These are phyloP conservation scores for Pleurotus citrinopileatus DNA, from an alignment of 768 basidiomycete species.

Conservation along the genomic window DNA sequence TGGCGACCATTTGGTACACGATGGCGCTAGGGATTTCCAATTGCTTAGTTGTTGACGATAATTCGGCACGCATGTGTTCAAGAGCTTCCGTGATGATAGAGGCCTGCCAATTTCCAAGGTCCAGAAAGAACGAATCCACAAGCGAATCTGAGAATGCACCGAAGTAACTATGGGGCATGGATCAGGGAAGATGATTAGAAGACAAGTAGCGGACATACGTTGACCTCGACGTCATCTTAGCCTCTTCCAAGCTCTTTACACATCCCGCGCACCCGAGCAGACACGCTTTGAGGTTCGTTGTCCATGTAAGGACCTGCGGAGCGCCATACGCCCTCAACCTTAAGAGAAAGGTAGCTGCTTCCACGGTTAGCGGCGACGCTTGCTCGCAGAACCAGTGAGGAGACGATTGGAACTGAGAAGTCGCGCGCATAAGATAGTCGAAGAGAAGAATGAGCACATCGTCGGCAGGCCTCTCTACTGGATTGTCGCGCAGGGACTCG, in stretches of 20 bases:
- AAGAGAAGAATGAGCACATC: constrained; percentile 48
- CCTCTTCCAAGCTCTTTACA: constrained; percentile 60
- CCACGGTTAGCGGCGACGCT: constrained; percentile 51
- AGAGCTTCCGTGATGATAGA: constrained; percentile 43
- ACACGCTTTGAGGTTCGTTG: constrained; percentile 49
- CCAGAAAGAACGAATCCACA: constrained; percentile 55
- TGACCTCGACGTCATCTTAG: constrained; percentile 58
- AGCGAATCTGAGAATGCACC: constrained; percentile 55
- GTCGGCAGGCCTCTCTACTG: constrained; percentile 51
- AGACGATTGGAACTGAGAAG: constrained; percentile 30
- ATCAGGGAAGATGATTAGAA: constrained; percentile 12
- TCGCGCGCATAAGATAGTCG: constrained; percentile 48
- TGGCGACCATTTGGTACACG: constrained; percentile 62
- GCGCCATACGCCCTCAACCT: constrained; percentile 78
- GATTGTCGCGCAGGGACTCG: constrained; percentile 51
- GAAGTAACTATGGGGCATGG: constrained; percentile 57
- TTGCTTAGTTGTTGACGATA: constrained; percentile 17
- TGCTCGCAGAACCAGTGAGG: constrained; percentile 83
- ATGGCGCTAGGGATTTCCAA: constrained; percentile 44
- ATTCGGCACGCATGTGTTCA: background rate
- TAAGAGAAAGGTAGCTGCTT: constrained; percentile 77
- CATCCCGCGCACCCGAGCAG: constrained; percentile 68
- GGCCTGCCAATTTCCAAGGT: constrained; percentile 68
- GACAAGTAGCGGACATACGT: constrained; percentile 56
- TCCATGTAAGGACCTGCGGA: constrained; percentile 60